Percentiles rank a stretch among this genome's conserved stretches.
Conservation (phyloP, 805 yeast species). For the Lipomyces kockii region DNA sequence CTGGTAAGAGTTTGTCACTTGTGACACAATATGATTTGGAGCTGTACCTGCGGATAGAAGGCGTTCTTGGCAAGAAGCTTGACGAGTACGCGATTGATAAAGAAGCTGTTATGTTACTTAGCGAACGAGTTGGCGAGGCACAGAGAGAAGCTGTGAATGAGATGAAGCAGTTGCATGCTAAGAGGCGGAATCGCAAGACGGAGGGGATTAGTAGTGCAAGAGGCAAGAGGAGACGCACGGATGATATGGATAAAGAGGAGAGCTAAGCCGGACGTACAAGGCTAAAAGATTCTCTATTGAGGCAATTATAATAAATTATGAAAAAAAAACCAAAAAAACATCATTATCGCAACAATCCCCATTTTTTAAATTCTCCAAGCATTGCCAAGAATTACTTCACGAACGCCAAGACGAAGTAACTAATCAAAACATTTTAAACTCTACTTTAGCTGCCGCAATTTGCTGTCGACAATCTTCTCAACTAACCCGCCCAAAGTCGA, state of each 20-base stretch:
- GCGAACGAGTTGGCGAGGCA: slow-evolving; percentile 89
- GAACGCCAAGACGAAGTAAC: not conserved
- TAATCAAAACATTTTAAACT: not conserved
- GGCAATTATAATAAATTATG: not conserved
- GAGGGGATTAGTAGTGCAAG: slow-evolving; percentile 40
- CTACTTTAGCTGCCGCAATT: slow-evolving; percentile 40
- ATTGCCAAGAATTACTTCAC: not conserved
- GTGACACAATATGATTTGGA: slow-evolving; percentile 96
- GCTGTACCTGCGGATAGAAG: slow-evolving; percentile 83
- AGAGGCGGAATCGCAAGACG: slow-evolving; percentile 43
- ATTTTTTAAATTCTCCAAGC: not conserved
- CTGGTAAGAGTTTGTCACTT: slow-evolving; percentile 83
- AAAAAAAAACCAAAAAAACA: too few relatives aligned
- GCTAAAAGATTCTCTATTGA: not conserved
- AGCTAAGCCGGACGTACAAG: not conserved
- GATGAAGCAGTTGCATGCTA: slow-evolving; percentile 68
- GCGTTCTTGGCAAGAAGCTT: slow-evolving; percentile 78
- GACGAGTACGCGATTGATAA: slow-evolving; percentile 82
- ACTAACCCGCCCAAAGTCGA: slow-evolving; percentile 59
- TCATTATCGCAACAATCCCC: not conserved
- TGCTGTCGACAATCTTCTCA: slow-evolving; percentile 53
- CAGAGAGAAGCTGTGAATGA: slow-evolving; percentile 84
- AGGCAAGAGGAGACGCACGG: slow-evolving; percentile 49
- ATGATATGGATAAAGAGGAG: slow-evolving; percentile 56
- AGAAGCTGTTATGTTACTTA: slow-evolving; percentile 74